A percentile compares a stretch with the other conserved stretches of the same genome.
phyloP scores from a whole-genome alignment of 352 stramenopile genomes.

The Phytophthora macrochlamydospora region DNA sequence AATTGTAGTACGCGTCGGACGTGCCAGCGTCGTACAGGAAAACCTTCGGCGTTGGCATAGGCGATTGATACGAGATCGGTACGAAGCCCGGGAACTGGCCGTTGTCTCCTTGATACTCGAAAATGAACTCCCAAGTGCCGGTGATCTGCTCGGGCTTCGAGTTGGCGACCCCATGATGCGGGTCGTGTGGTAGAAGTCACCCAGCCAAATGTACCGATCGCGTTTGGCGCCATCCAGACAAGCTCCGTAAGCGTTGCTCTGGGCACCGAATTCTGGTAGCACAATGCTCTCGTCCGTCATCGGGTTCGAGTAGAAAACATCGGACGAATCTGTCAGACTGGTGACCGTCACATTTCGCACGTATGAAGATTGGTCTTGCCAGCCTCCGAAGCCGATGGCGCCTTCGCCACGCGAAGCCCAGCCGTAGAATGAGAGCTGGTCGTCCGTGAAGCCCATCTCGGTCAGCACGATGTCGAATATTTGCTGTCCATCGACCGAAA shows the following conservation, averaged over 20 bases:
- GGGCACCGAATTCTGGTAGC: constrained; percentile 26
- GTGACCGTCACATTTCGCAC: constrained; percentile 18
- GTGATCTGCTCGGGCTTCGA: constrained; percentile 32
- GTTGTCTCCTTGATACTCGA: constrained; percentile 26
- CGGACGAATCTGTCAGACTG: constrained; percentile 3
- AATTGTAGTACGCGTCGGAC: constrained; percentile 19
- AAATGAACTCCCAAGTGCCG: constrained; percentile 34
- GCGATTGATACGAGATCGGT: constrained; percentile 36
- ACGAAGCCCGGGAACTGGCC: constrained; percentile 31
- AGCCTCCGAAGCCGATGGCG: constrained; percentile 20
- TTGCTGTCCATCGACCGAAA: constrained; percentile 26
- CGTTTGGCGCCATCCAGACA: constrained; percentile 38
- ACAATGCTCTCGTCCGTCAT: constrained; percentile 16
- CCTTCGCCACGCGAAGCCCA: constrained; percentile 11
- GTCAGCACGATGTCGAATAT: constrained; percentile 35
- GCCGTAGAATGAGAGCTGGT: constrained; percentile 22
- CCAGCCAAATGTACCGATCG: too few relatives aligned
- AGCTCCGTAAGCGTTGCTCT: constrained; percentile 26
- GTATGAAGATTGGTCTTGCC: constrained; percentile 17
- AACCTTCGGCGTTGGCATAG: constrained; percentile 29
- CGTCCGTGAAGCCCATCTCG: constrained; percentile 23
- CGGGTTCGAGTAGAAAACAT: constrained; percentile 15
- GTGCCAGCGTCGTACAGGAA: constrained; percentile 35
- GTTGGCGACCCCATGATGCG: constrained; percentile 35
- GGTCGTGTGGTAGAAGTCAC: constrained; percentile 41